Evolutionary conservation across 768 basidiomycete species (phyloP), one percentile per base, ranked within the genome.

Genomic region (Lentinula sp.): DNA sequence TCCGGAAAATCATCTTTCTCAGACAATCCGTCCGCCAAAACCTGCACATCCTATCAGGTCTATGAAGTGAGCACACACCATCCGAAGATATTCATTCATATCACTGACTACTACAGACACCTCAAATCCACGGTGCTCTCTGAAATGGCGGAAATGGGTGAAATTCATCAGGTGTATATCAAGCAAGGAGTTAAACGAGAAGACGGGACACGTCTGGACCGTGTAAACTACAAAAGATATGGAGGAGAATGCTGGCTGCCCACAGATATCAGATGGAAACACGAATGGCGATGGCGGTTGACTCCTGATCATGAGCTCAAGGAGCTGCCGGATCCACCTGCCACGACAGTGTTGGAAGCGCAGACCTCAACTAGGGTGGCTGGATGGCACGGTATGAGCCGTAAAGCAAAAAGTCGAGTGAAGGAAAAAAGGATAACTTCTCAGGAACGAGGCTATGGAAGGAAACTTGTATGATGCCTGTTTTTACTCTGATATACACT

Each of bases 401-500:
- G 34, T 18, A 21, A 21, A 54, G 37, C 53, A 18, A 54, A 54
- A 35, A 5, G 1, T n/a, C 50, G 34, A 34, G 46, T 48, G 6
- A 51, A 34, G 11, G 28, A 51, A 37, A 13, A n/a, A 18, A 21
- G 53, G 18, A 8, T 21, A 35, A 54, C 34, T 9, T 37, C 50
- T 31, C 37, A 54, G 21, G 4, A n/a, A 5, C 8, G 18, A 18
- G 5, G 4, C 18, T 54, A 54, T 54, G 53, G 53, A 21, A 56
- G 53, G 21, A 56, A 15, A 43, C n/a, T 40, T 56, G 40, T 43
- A 56, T 56, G 40, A 43, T 31, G 46, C 9, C 69, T 74, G 82
- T 55, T 68, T 77, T 73, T 18, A 69, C 70, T 4, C 91, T 89
- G 18, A 67, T 94, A 95, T 5, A 96, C 76, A 55, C 80, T 75